phyloP scores from a whole-genome alignment of 2,329 filamentous ascomycete genomes.

The Lachnellula cervina region DNA sequence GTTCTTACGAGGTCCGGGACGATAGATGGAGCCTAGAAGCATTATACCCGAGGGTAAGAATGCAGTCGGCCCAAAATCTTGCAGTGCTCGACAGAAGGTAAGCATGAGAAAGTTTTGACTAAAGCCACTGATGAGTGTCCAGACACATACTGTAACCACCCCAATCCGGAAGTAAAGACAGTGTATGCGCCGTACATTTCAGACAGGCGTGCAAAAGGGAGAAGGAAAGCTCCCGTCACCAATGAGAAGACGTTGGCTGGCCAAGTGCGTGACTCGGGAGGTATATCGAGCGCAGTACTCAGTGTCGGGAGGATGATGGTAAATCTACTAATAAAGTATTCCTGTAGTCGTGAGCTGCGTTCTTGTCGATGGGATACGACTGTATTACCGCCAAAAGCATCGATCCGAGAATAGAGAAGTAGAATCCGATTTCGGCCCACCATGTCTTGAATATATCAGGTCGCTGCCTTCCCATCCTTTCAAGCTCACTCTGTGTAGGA shows the following conservation, averaged over 20 bases:
- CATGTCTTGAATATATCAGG: slow-evolving; percentile 44
- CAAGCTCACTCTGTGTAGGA: background rate
- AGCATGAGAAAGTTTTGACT: slow-evolving; percentile 61
- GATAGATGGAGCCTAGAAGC: slow-evolving; percentile 56
- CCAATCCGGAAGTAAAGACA: slow-evolving; percentile 51
- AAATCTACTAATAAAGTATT: slow-evolving; percentile 68
- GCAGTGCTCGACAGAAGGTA: slow-evolving; percentile 64
- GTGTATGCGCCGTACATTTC: slow-evolving; percentile 56
- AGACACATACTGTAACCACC: slow-evolving; percentile 62
- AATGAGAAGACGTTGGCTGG: slow-evolving; percentile 54
- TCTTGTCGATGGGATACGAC: slow-evolving; percentile 14
- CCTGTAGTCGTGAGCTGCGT: slow-evolving; percentile 30
- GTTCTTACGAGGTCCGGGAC: slow-evolving; percentile 62
- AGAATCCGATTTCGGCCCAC: slow-evolving; percentile 49
- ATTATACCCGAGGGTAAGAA: slow-evolving; percentile 63
- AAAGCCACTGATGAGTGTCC: slow-evolving; percentile 66
- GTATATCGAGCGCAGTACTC: slow-evolving; percentile 55
- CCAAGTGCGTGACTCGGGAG: slow-evolving; percentile 54
- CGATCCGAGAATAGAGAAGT: slow-evolving; percentile 50
- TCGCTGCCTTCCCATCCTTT: slow-evolving; percentile 48
- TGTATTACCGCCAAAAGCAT: slow-evolving; percentile 45
- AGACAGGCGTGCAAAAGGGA: slow-evolving; percentile 54
- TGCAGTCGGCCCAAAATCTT: slow-evolving; percentile 66
- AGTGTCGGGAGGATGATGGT: slow-evolving; percentile 63
- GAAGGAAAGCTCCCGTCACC: slow-evolving; percentile 48